Percentiles rank a stretch among this genome's conserved stretches.
Evolutionary conservation across 148 eudicot genomes (phyloP).

Genomic region (Heliamphora exappendiculata): DNA sequence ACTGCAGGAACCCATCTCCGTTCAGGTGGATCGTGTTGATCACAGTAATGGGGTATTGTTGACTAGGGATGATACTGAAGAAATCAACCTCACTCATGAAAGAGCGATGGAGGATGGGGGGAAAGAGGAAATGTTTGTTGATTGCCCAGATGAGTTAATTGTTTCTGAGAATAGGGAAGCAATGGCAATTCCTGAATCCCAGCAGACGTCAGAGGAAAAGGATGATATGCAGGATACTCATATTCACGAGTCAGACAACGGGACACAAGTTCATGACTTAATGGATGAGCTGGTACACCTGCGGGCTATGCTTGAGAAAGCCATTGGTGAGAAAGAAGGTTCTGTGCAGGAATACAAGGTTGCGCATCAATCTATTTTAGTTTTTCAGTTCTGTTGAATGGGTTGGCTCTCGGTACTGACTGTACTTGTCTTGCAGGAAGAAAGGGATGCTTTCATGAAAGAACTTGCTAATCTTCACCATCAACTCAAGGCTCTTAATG

Average conservation of each 20-base stretch:
- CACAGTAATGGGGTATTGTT: slow-evolving; percentile 48
- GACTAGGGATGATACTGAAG: slow-evolving; percentile 35
- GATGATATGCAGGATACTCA: slow-evolving; percentile 31
- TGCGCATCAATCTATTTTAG: slow-evolving; percentile 6
- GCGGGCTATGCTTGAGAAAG: slow-evolving; percentile 46
- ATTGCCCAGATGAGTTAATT: slow-evolving; percentile 82
- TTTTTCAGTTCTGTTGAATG: slow-evolving; percentile 15
- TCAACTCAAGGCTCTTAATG: slow-evolving; percentile 47
- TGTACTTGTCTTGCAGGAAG: slow-evolving; percentile 50
- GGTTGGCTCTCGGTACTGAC: slow-evolving; percentile 11
- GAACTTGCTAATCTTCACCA: slow-evolving; percentile 49
- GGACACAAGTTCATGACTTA: slow-evolving; percentile 45
- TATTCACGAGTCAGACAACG: slow-evolving; percentile 43
- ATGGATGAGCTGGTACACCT: slow-evolving; percentile 58
- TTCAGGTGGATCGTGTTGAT: slow-evolving; percentile 38
- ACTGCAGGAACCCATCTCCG: slow-evolving; percentile 35
- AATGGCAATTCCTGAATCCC: slow-evolving; percentile 37
- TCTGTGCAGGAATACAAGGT: slow-evolving; percentile 60
- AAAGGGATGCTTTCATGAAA: slow-evolving; percentile 46
- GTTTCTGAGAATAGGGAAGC: slow-evolving; percentile 44
- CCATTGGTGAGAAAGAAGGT: slow-evolving; percentile 55
- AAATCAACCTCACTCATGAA: slow-evolving; percentile 51
- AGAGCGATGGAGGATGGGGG: slow-evolving; percentile 69
- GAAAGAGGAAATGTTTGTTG: slow-evolving; percentile 87
- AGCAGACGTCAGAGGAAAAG: slow-evolving; percentile 38